Conservation (phyloP, 352 stramenopile species). For the Phytophthora brassicae region DNA sequence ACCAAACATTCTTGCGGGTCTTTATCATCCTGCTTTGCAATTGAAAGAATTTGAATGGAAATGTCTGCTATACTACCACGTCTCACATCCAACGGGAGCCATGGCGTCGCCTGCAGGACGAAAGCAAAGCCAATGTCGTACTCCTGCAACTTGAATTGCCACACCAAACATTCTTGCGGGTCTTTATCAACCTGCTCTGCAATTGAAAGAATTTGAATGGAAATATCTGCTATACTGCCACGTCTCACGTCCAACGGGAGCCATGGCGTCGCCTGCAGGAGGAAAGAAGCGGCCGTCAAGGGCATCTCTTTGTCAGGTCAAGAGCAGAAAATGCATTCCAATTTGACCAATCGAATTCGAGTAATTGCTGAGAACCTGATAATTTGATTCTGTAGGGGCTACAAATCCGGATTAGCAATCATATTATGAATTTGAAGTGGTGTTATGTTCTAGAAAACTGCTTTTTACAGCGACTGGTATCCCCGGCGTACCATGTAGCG, state of each 20-base stretch:
- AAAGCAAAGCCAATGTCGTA: slow-evolving; percentile 67
- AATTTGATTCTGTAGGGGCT: too few relatives aligned
- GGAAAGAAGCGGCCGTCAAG: slow-evolving; percentile 39
- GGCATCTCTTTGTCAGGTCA: slow-evolving; percentile 11
- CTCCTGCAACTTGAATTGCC: slow-evolving; percentile 66
- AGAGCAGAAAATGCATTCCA: neutral
- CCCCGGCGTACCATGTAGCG: slow-evolving; percentile 42
- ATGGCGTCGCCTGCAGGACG: too few relatives aligned
- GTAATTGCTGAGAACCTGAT: too few relatives aligned
- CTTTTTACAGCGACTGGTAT: slow-evolving; percentile 48
- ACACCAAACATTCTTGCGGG: slow-evolving; percentile 45
- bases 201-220: slow-evolving; percentile 30
- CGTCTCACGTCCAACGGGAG: slow-evolving; percentile 45
- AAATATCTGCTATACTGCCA: slow-evolving; percentile 53
- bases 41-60: slow-evolving; percentile 31
- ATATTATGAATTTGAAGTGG: too few relatives aligned
- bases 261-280: slow-evolving; percentile 63
- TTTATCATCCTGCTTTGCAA: slow-evolving; percentile 7
- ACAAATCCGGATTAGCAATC: too few relatives aligned
- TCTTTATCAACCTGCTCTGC: slow-evolving; percentile 12
- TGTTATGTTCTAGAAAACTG: neutral
- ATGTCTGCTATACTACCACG: slow-evolving; percentile 57
- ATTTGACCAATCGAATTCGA: too few relatives aligned
- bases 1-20: slow-evolving; percentile 42
- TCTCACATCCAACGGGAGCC: slow-evolving; percentile 47